These are phyloP conservation scores for Stylonectria norvegica DNA, from an alignment of 2,329 filamentous ascomycete species.

Conservation along the genomic window DNA sequence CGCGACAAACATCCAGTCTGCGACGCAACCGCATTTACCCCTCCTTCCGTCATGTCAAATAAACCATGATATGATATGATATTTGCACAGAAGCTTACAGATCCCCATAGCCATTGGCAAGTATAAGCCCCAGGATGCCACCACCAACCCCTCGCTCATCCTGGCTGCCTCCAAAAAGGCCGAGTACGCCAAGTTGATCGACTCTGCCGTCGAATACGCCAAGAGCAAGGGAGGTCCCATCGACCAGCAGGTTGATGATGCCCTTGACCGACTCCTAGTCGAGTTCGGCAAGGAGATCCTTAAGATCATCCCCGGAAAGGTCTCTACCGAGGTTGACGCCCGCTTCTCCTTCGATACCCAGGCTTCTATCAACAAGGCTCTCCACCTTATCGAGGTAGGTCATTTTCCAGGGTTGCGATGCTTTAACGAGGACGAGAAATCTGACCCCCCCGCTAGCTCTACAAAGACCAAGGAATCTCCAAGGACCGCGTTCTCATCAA, in stretches of 20 bases:
- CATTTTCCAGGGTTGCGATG: conserved; percentile 1
- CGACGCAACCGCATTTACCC: conserved; percentile 1
- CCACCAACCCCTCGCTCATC: conserved; percentile 98
- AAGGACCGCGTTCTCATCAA: conserved; percentile 98
- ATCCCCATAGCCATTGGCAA: conserved; percentile 77
- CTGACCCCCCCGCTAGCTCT: conserved; percentile 65
- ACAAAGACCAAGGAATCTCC: conserved; percentile 84
- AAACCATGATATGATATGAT: conserved; percentile 13
- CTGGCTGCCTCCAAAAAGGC: conserved; percentile 97
- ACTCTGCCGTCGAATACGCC: conserved; percentile 78
- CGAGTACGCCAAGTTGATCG: conserved; percentile 91
- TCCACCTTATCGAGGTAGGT: conserved; percentile 89
- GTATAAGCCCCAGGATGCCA: conserved; percentile 99
- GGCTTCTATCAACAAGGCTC: conserved; percentile 89
- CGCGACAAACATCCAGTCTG: conserved; percentile 1
- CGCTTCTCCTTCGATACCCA: conserved; percentile 93
- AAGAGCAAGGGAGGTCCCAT: conserved; percentile 68
- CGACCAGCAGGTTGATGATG: conserved; percentile 81
- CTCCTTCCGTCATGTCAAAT: conserved; percentile 6
- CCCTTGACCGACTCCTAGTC: conserved; percentile 90
- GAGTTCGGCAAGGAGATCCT: conserved; percentile 98
- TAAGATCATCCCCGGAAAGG: conserved; percentile 94
- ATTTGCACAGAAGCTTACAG: conserved; percentile 22
- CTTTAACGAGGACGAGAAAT: conserved; percentile 7
- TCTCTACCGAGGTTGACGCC: conserved; percentile 98